A percentile compares a stretch with the other conserved stretches of the same genome.
These are phyloP conservation scores for Tylopilus sp. DNA, from an alignment of 1,284 basidiomycete genomes.

Conservation along the genomic window DNA sequence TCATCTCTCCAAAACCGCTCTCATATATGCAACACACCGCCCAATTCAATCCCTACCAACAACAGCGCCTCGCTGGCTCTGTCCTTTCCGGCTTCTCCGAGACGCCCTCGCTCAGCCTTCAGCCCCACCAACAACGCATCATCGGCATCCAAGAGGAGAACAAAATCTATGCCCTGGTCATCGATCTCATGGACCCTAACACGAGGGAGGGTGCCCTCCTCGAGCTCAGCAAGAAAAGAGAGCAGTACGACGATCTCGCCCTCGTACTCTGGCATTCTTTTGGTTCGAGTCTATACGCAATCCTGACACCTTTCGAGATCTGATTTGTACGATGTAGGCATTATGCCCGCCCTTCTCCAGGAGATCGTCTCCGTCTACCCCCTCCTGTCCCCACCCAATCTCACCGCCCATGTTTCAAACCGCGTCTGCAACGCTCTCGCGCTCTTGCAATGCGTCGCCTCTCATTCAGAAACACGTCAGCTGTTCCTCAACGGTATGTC, in stretches of 20 bases:
- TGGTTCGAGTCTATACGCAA: slow-evolving; percentile 52
- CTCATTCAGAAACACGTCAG: slow-evolving; percentile 88
- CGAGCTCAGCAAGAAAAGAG: slow-evolving; percentile 97
- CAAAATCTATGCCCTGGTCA: slow-evolving; percentile 79
- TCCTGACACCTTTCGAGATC: neutral
- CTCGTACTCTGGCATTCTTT: slow-evolving; percentile 99
- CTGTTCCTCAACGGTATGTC: slow-evolving; percentile 82
- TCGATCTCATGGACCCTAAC: slow-evolving; percentile 74
- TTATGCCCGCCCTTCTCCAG: slow-evolving; percentile 97
- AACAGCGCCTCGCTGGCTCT: slow-evolving; percentile 32
- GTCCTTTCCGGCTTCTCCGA: slow-evolving; percentile 44
- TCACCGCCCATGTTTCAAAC: slow-evolving; percentile 98
- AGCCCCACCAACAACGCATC: slow-evolving; percentile 46
- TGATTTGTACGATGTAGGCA: slow-evolving; percentile 49
- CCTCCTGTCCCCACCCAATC: slow-evolving; percentile 88
- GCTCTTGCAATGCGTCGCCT: slow-evolving; percentile 95
- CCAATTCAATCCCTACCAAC: slow-evolving; percentile 50
- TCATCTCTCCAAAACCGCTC: slow-evolving; percentile 57
- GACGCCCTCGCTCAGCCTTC: slow-evolving; percentile 45
- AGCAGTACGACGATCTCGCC: slow-evolving; percentile 98
- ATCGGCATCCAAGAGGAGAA: slow-evolving; percentile 57
- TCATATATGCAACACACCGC: slow-evolving; percentile 54
- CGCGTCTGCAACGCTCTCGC: slow-evolving; percentile 99
- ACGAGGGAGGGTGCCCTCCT: slow-evolving; percentile 85
- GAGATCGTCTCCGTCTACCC: slow-evolving; percentile 99